These are phyloP conservation scores for Penicillium occitanis DNA, from an alignment of 2,329 filamentous ascomycete species.

Conservation along the genomic window DNA sequence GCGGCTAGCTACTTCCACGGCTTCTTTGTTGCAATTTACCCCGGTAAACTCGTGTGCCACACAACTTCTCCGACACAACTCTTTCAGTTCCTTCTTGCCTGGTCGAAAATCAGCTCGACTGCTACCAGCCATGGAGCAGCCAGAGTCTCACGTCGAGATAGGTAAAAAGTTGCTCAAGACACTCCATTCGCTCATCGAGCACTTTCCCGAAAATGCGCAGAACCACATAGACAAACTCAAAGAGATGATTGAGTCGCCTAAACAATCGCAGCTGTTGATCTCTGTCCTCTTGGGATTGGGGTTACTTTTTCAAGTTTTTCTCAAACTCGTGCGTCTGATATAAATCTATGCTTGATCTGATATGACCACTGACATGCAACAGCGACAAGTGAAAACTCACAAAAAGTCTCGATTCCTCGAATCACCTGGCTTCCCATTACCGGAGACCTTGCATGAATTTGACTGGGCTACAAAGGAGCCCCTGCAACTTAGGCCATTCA, in stretches of 20 bases:
- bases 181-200: neutral
- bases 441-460: conserved; percentile 47
- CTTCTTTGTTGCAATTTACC: neutral
- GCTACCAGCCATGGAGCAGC: conserved; percentile 2
- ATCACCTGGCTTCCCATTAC: conserved; percentile 20
- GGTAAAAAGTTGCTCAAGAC: conserved; percentile 3
- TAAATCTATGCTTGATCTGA: neutral
- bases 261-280: conserved; percentile 4
- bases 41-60: neutral
- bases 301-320: conserved; percentile 10
- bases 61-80: neutral
- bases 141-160: conserved; percentile 14
- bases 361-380: neutral
- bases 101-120: neutral
- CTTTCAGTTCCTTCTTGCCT: neutral
- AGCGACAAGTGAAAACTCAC: conserved; percentile 9
- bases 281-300: neutral
- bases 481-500: conserved; percentile 57
- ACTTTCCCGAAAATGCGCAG: conserved; percentile 9
- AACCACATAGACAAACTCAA: conserved; percentile 4
- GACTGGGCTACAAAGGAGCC: conserved; percentile 54
- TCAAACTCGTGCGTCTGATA: conserved; percentile 10
- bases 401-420: conserved; percentile 19
- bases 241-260: neutral
- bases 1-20: neutral